phyloP scores from a whole-genome alignment of 257 asterid species.

The Craterostigma plantagineum region DNA sequence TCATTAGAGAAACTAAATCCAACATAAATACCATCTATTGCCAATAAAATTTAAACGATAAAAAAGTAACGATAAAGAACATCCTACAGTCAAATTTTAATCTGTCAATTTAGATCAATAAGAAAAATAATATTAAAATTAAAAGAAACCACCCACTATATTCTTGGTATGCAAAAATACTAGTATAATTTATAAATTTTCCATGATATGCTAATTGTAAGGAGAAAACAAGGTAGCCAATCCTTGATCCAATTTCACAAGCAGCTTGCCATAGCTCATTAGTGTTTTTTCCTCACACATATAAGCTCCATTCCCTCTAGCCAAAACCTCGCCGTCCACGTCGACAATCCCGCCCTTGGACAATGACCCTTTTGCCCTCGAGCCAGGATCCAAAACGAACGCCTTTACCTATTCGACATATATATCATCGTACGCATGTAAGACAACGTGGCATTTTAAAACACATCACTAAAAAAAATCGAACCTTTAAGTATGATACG shows the following conservation, averaged over 20 bases:
- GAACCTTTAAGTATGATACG: conserved; percentile 65
- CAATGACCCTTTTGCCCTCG: conserved; percentile 22
- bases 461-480: not conserved
- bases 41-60: too few species aligned
- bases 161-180: too few species aligned
- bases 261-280: conserved; percentile 55
- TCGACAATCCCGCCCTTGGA: conserved; percentile 29
- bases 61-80: too few species aligned
- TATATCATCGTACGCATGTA: not conserved
- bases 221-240: conserved; percentile 83
- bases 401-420: conserved; percentile 58
- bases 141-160: too few species aligned
- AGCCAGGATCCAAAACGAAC: conserved; percentile 66
- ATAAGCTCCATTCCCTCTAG: conserved; percentile 68
- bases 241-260: conserved; percentile 62
- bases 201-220: not conserved
- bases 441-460: not conserved
- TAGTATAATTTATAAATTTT: too few species aligned
- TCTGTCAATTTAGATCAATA: too few species aligned
- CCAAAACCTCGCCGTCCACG: conserved; percentile 57
- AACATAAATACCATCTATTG: too few species aligned
- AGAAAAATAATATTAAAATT: too few species aligned
- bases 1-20: too few species aligned
- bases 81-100: too few species aligned
- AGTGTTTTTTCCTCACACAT: conserved; percentile 41